Conservation (phyloP, 331 rosid species). For the Cydonia oblonga region DNA sequence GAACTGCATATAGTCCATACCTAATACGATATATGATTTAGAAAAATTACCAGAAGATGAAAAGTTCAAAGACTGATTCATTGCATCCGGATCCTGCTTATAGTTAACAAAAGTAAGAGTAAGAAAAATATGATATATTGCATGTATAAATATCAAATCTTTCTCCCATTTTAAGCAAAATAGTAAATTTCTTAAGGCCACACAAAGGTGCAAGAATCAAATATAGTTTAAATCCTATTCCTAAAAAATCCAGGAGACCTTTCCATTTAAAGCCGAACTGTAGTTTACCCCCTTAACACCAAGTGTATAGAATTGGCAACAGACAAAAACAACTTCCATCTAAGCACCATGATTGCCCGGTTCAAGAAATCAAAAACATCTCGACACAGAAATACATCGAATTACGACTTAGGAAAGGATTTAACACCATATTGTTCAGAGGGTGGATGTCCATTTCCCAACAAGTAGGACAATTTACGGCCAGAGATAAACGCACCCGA, state of each 20-base stretch:
- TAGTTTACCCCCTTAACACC: background rate
- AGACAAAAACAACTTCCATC: background rate
- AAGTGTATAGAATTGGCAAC: background rate
- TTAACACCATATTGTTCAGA: background rate
- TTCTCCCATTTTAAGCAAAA: background rate
- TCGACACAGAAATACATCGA: background rate
- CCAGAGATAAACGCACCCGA: background rate
- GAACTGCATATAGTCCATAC: background rate
- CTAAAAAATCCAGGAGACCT: background rate
- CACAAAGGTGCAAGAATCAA: background rate
- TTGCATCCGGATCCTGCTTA: slow-evolving; percentile 35
- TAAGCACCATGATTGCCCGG: background rate
- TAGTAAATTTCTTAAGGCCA: background rate
- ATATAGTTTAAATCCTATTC: background rate
- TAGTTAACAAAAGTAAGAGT: background rate
- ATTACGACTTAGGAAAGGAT: background rate
- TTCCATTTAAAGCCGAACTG: background rate
- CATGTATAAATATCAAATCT: background rate
- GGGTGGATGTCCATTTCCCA: background rate
- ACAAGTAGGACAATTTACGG: background rate
- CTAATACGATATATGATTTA: background rate
- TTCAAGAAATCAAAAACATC: background rate
- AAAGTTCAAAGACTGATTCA: slow-evolving; percentile 48
- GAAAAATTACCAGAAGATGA: slow-evolving; percentile 37
- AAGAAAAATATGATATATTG: background rate